Evolutionary conservation across 2,329 filamentous ascomycete genomes (phyloP).

Genomic region (Periglandula ipomoeae): DNA sequence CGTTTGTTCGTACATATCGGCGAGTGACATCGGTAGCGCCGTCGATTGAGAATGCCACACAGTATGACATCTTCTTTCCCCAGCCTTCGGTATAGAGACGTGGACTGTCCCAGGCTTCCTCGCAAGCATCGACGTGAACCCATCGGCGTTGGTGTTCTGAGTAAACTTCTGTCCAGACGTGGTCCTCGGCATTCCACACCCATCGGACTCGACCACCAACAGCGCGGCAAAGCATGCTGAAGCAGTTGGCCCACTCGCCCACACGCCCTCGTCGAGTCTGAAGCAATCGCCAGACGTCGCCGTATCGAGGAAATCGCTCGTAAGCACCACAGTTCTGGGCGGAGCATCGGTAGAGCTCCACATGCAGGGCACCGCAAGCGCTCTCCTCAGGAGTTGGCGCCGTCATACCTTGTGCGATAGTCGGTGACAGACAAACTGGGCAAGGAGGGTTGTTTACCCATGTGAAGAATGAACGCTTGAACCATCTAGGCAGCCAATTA

Average conservation of each 20-base stretch:
- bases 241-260: slow-evolving; percentile 97
- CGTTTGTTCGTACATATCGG: slow-evolving; percentile 61
- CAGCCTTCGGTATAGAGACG: slow-evolving; percentile 88
- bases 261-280: slow-evolving; percentile 79
- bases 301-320: slow-evolving; percentile 89
- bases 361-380: slow-evolving; percentile 75
- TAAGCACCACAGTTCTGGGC: slow-evolving; percentile 63
- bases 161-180: slow-evolving; percentile 97
- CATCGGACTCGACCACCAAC: slow-evolving; percentile 85
- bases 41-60: slow-evolving; percentile 91
- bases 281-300: slow-evolving; percentile 86
- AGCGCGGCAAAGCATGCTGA: slow-evolving; percentile 94
- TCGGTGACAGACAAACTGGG: slow-evolving; percentile 70
- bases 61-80: slow-evolving; percentile 95
- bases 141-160: slow-evolving; percentile 87
- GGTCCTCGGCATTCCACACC: slow-evolving; percentile 97
- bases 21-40: slow-evolving; percentile 60
- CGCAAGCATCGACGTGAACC: slow-evolving; percentile 94
- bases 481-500: slow-evolving; percentile 52
- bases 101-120: slow-evolving; percentile 92
- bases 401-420: slow-evolving; percentile 73
- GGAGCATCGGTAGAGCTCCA: slow-evolving; percentile 86
- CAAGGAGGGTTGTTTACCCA: slow-evolving; percentile 96
- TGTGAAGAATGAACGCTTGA: slow-evolving; percentile 87
- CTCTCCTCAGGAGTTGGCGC: slow-evolving; percentile 81